These are phyloP conservation scores for Chlamydomonas incerta DNA, from an alignment of 139 green algal species.

Conservation along the genomic window DNA sequence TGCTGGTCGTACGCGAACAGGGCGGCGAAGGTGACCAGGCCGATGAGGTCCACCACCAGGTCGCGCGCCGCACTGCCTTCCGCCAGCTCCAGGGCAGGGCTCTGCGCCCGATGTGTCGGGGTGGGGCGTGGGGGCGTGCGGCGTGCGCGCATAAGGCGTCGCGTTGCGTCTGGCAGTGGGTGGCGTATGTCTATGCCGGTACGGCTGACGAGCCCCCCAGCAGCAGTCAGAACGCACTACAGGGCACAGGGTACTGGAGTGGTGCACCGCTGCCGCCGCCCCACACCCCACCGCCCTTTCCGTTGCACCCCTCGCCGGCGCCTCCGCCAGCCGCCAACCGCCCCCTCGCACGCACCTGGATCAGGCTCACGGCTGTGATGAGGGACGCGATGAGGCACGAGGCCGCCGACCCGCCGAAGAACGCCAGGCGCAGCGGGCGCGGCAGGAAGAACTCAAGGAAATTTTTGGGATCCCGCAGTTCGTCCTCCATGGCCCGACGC, in stretches of 20 bases:
- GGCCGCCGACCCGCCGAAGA: constrained; percentile 50
- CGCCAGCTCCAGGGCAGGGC: constrained; percentile 32
- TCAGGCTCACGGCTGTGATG: constrained; percentile 41
- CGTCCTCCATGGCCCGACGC: constrained; percentile 60
- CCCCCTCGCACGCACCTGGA: constrained; percentile 51
- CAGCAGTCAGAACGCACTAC: too few relatives aligned
- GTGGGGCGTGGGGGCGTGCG: neutral
- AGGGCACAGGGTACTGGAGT: too few relatives aligned
- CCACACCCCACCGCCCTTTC: too few relatives aligned
- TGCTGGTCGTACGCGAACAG: constrained; percentile 55
- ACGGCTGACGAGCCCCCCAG: too few relatives aligned
- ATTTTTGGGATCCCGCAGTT: constrained; percentile 71
- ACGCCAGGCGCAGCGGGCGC: constrained; percentile 50
- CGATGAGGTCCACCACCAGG: constrained; percentile 61
- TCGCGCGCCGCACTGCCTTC: neutral
- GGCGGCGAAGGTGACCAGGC: constrained; percentile 47
- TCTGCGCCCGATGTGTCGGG: neutral
- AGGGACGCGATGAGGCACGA: constrained; percentile 59
- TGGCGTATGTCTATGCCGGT: too few relatives aligned
- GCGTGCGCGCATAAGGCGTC: too few relatives aligned
- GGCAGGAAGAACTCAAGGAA: constrained; percentile 72
- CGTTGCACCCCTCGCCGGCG: too few relatives aligned
- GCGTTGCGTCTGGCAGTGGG: too few relatives aligned
- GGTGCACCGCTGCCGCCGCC: too few relatives aligned
- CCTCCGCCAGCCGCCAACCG: too few relatives aligned